A percentile compares a stretch with the other conserved stretches of the same genome.
Conservation (phyloP, 495 filamentous ascomycete species). For the Penicillium turbatum region DNA sequence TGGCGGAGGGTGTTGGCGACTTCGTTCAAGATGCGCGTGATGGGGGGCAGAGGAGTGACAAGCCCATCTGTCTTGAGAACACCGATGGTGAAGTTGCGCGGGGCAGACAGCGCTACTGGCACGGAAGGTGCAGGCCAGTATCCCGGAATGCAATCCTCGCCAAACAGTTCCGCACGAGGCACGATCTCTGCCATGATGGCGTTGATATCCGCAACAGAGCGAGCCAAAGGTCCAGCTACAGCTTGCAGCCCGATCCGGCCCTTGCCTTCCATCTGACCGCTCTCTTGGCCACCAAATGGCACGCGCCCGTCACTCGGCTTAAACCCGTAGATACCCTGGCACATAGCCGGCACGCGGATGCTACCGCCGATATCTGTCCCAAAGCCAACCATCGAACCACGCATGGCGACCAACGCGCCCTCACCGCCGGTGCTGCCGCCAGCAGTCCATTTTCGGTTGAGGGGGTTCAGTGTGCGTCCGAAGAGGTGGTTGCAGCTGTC, state of each 20-base stretch:
- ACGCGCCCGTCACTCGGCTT: conserved; percentile 57
- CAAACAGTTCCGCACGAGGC: conserved; percentile 43
- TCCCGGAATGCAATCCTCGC: conserved; percentile 47
- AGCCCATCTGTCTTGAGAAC: conserved; percentile 55
- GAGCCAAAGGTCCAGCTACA: conserved; percentile 49
- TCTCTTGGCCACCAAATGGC: conserved; percentile 47
- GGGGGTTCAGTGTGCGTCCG: conserved; percentile 61
- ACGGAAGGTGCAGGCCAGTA: conserved; percentile 40
- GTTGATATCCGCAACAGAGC: conserved; percentile 42
- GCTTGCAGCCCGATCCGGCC: conserved; percentile 41
- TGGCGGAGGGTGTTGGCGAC: conserved; percentile 40
- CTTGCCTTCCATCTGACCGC: conserved; percentile 36
- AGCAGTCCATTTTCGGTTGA: conserved; percentile 50
- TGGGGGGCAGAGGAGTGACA: conserved; percentile 55
- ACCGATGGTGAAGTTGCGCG: conserved; percentile 47
- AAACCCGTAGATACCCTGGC: conserved; percentile 54
- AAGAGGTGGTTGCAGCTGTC: conserved; percentile 46
- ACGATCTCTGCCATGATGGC: conserved; percentile 50
- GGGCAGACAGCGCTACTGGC: conserved; percentile 2
- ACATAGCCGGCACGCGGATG: conserved; percentile 57
- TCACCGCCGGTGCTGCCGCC: conserved; percentile 68
- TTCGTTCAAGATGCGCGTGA: conserved; percentile 50
- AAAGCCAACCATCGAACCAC: conserved; percentile 60
- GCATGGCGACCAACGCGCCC: conserved; percentile 57
- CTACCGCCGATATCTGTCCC: conserved; percentile 65